These are phyloP conservation scores for Fusarium falciforme DNA, from an alignment of 2,329 filamentous ascomycete genomes.

Conservation along the genomic window DNA sequence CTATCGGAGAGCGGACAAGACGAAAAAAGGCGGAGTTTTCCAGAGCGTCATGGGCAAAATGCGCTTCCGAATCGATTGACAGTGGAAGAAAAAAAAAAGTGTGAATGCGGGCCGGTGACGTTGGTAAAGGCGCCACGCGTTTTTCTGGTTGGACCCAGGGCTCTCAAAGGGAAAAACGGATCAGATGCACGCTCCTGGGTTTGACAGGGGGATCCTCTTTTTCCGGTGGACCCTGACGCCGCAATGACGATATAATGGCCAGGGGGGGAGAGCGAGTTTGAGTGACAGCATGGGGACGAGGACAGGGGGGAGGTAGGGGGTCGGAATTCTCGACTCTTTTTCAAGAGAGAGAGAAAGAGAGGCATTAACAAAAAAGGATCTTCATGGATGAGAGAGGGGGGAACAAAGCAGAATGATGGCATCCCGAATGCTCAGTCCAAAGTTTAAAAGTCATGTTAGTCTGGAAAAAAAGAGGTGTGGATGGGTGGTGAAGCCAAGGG, in stretches of 20 bases:
- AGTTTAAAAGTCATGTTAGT: background rate
- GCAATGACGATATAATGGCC: conserved; percentile 38
- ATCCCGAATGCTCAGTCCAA: conserved; percentile 1
- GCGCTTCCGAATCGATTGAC: background rate
- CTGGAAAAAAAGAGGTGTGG: background rate
- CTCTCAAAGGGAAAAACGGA: background rate
- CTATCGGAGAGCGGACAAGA: background rate
- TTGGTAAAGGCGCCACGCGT: conserved; percentile 37
- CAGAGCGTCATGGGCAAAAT: conserved; percentile 7
- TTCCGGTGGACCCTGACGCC: conserved; percentile 47
- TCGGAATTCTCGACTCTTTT: background rate
- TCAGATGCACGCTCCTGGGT: conserved; percentile 16
- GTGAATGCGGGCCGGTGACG: conserved; percentile 40
- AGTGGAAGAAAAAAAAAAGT: background rate
- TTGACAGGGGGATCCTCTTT: conserved; percentile 4
- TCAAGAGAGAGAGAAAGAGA: background rate
- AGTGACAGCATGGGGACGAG: conserved; percentile 11
- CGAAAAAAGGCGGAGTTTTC: conserved; percentile 24
- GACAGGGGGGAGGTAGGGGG: conserved; percentile 2
- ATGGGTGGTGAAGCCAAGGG: background rate
- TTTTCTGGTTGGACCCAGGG: conserved; percentile 30
- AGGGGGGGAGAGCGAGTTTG: conserved; percentile 21
- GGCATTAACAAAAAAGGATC: background rate
- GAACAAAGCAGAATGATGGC: background rate
- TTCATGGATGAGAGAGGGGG: background rate